Percentiles rank a stretch among this genome's conserved stretches.
phyloP scores from a whole-genome alignment of 2,329 filamentous ascomycete species.

The Colletotrichum musicola region DNA sequence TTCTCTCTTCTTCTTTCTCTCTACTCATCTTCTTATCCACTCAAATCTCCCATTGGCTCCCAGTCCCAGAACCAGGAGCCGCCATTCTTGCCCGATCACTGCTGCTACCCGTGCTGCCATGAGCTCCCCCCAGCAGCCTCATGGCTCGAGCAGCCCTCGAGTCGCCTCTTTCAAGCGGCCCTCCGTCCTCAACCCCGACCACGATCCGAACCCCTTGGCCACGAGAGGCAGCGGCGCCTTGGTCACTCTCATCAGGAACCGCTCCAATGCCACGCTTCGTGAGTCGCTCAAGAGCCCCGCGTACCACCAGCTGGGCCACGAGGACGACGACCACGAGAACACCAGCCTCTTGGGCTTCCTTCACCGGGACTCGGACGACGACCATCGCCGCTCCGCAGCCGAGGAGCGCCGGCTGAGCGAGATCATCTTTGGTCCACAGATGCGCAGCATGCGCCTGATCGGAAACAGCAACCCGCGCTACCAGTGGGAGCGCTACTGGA shows the following conservation, averaged over 20 bases:
- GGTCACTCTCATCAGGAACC: slow-evolving; percentile 59
- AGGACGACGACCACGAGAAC: slow-evolving; percentile 43
- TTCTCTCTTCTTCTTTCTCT: neutral
- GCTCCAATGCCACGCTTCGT: slow-evolving; percentile 48
- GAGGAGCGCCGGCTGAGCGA: slow-evolving; percentile 71
- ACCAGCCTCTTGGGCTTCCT: slow-evolving; percentile 33
- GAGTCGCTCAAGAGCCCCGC: slow-evolving; percentile 37
- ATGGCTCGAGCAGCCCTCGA: slow-evolving; percentile 32
- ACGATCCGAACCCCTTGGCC: slow-evolving; percentile 68
- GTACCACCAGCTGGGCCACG: slow-evolving; percentile 41
- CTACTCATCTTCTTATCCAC: neutral
- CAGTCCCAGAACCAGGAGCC: neutral
- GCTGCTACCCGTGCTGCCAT: slow-evolving; percentile 8
- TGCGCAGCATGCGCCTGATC: slow-evolving; percentile 87
- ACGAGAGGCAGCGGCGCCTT: slow-evolving; percentile 50
- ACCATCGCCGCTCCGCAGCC: slow-evolving; percentile 58
- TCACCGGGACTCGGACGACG: slow-evolving; percentile 49
- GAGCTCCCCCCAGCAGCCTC: slow-evolving; percentile 35
- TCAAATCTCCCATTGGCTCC: neutral
- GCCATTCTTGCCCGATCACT: slow-evolving; percentile 4
- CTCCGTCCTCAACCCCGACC: slow-evolving; percentile 49
- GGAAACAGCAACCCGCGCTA: slow-evolving; percentile 90
- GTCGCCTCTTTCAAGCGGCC: slow-evolving; percentile 41
- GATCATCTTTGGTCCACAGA: slow-evolving; percentile 75
- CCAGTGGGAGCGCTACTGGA: slow-evolving; percentile 89